Base-by-base conservation (phyloP, 345 rosid genomes). In the Cardamine resedifolia region DNA sequence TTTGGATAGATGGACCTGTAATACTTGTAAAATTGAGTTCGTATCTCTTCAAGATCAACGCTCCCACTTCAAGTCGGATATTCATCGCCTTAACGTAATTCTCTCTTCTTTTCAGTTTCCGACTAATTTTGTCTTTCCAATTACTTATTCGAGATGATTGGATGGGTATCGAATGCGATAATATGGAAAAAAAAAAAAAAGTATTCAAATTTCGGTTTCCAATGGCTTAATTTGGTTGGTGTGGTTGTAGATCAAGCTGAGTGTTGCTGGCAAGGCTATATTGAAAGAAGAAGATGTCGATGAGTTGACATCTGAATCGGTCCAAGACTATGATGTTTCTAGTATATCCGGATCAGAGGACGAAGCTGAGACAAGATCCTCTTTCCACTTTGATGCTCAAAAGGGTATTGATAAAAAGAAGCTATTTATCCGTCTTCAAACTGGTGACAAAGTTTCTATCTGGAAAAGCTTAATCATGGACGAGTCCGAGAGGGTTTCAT, bases 271-370 rank as follows among this genome's bases (percentile, higher is more conserved):
- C 36, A 95, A 86, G 74, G 72, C 81, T 64, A 82, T 81, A 5
- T 82, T 90, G 69, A 88, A 83, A 57, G 98, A 95, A 78, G 93
- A 95, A 62, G 96, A 95, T 70, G 85, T 91, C 51, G 96, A 90
- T 79, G 97, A 85, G 48, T 65, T 88, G 71, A 85, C 92, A 24
- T 75, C 83, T 33, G 94, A 90, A 81, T 82, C 88, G 9, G 86
- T 89, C 63, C 83, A 79, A 36, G 98, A 89, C 74, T 90, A 70
- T 26, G 98, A 94, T 64, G 81, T 94, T 18, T 94, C 97, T 6
- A 94, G 98, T 73, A 85, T 94, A 55, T 94, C 98, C 20, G 98
- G 98, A 48, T 94, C 97, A 5, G 99, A 95, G 78, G 98, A 95
- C 84, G 99, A 95, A 83, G 68, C 76, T 38, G 93, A 87, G 12